Evolutionary conservation across 2,329 filamentous ascomycete species (phyloP).

Genomic region (Phaeophleospora eucalypticola): DNA sequence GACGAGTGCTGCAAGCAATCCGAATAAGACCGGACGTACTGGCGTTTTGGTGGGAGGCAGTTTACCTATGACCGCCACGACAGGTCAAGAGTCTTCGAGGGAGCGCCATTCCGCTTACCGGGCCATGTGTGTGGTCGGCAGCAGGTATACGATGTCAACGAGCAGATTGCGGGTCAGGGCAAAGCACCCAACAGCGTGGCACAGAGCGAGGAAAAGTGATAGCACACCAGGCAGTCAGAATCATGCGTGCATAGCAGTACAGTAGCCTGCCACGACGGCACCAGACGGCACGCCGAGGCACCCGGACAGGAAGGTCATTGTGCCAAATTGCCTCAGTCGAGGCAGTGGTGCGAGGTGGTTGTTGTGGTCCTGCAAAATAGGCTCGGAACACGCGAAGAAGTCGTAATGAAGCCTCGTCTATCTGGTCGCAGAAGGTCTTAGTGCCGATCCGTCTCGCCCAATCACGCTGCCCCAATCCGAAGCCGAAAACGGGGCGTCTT

Average conservation of each 20-base stretch:
- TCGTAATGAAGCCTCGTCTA: conserved; percentile 20
- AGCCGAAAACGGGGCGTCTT: background rate
- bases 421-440: conserved; percentile 16
- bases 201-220: conserved; percentile 3
- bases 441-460: conserved; percentile 18
- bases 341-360: background rate
- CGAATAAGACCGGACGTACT: conserved; percentile 17
- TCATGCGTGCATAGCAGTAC: too few relatives aligned
- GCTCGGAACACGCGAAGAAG: conserved; percentile 21
- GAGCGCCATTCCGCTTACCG: conserved; percentile 14
- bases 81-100: conserved; percentile 8
- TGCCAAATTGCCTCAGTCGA: conserved; percentile 6
- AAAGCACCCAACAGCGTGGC: conserved; percentile 1
- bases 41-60: conserved; percentile 9
- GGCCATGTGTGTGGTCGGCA: conserved; percentile 15
- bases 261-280: too few relatives aligned
- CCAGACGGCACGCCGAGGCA: conserved; percentile 7
- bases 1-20: conserved; percentile 15
- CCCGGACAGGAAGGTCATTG: conserved; percentile 7
- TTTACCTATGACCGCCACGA: conserved; percentile 15
- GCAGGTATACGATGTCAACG: conserved; percentile 16
- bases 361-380: conserved; percentile 12
- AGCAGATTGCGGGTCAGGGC: conserved; percentile 14
- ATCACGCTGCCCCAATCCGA: conserved; percentile 1
- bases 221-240: too few relatives aligned